These are phyloP conservation scores for Trametes cingulata DNA, from an alignment of 768 basidiomycete genomes.

Conservation along the genomic window DNA sequence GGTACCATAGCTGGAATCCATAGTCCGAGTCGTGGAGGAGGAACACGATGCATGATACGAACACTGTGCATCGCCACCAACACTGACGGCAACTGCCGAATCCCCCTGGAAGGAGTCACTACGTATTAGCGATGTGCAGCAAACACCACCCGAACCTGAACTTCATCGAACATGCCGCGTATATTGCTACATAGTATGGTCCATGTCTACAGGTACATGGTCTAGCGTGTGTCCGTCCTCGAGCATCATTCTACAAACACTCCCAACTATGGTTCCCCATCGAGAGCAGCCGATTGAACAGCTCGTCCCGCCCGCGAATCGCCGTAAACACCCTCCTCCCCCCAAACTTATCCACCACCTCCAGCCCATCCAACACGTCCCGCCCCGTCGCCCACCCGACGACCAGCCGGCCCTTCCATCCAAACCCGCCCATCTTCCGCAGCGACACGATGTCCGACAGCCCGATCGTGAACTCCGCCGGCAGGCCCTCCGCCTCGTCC, in stretches of 20 bases:
- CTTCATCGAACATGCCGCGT: too few relatives aligned
- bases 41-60: too few relatives aligned
- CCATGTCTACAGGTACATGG: background rate
- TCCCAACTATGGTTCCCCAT: conserved; percentile 34
- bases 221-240: background rate
- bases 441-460: conserved; percentile 32
- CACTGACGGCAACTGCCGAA: too few relatives aligned
- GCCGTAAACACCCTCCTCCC: conserved; percentile 29
- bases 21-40: too few relatives aligned
- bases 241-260: conserved; percentile 18
- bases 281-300: conserved; percentile 36
- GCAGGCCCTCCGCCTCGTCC: conserved; percentile 14
- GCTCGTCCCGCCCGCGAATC: conserved; percentile 36
- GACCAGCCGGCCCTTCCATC: conserved; percentile 41
- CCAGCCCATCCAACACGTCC: conserved; percentile 34
- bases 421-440: conserved; percentile 39
- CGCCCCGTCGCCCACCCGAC: conserved; percentile 36
- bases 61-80: too few relatives aligned
- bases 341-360: conserved; percentile 30
- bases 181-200: background rate
- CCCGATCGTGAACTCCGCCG: conserved; percentile 33
- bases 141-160: too few relatives aligned
- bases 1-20: too few relatives aligned
- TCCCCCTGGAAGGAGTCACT: too few relatives aligned
- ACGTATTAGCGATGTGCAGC: too few relatives aligned